Evolutionary conservation across 768 basidiomycete species (phyloP).

Genomic region (Calocera viscosa): DNA sequence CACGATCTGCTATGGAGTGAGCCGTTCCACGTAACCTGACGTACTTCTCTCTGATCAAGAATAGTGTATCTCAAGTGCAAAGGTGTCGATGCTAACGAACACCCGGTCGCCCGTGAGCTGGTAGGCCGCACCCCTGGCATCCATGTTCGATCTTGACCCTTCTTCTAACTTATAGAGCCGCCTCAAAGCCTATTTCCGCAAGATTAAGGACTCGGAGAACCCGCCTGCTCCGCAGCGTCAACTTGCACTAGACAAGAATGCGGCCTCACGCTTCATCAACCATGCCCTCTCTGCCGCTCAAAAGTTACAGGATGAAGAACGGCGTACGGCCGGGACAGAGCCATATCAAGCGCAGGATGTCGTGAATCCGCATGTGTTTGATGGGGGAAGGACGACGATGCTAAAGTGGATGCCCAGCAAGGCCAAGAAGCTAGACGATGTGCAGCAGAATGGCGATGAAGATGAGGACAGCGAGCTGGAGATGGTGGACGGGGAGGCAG

Average conservation of each 20-base stretch:
- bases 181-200: conserved; percentile 68
- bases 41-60: background rate
- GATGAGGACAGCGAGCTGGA: conserved; percentile 1
- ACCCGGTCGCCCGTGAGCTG: conserved; percentile 63
- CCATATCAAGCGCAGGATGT: background rate
- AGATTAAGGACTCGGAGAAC: conserved; percentile 63
- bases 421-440: conserved; percentile 8
- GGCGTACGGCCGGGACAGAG: background rate
- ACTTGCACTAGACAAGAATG: conserved; percentile 56
- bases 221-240: conserved; percentile 35
- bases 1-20: conserved; percentile 79
- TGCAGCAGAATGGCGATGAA: background rate
- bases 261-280: conserved; percentile 71
- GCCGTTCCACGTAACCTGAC: background rate
- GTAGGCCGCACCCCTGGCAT: conserved; percentile 36
- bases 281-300: conserved; percentile 15
- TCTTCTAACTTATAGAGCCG: conserved; percentile 45
- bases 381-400: conserved; percentile 11
- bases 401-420: background rate
- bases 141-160: too few relatives aligned
- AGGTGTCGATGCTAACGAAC: conserved; percentile 67
- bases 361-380: background rate
- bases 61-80: conserved; percentile 69
- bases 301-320: conserved; percentile 11
- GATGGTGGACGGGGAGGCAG: background rate